Conservation (phyloP, 148 eudicot species). For the Arctostaphylos glauca region DNA sequence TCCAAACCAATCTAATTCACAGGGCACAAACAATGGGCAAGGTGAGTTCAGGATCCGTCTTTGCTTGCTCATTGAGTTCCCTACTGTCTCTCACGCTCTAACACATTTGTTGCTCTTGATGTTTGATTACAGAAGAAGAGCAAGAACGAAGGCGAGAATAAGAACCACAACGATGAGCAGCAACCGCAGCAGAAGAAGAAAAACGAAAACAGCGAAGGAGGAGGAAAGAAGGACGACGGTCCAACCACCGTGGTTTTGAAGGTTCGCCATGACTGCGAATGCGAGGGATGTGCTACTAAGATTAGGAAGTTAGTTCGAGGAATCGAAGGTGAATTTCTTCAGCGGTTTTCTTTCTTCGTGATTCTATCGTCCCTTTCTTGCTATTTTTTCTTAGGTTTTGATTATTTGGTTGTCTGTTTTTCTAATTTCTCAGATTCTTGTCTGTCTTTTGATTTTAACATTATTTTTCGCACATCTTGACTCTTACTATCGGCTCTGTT, state of each 20-base stretch:
- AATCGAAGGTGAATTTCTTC: conserved; percentile 31
- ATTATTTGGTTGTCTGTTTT: not conserved
- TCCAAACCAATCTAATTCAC: not conserved
- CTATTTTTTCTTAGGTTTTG: not conserved
- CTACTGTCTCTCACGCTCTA: not conserved
- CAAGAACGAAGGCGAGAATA: conserved; percentile 15
- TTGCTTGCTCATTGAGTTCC: not conserved
- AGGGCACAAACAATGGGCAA: conserved; percentile 4
- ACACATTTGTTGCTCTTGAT: not conserved
- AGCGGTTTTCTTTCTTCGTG: not conserved
- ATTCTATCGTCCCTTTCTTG: not conserved
- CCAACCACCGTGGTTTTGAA: conserved; percentile 27
- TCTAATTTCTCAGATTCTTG: not conserved
- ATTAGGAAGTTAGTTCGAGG: conserved; percentile 29
- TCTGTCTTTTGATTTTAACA: not conserved
- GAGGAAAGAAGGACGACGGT: conserved; percentile 20
- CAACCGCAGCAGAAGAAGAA: not conserved
- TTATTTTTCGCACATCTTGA: not conserved
- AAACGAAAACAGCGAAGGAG: not conserved
- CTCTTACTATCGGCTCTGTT: not conserved
- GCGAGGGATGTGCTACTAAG: conserved; percentile 45
- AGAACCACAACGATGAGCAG: not conserved
- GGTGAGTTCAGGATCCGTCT: not conserved
- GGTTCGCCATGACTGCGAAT: conserved; percentile 45
- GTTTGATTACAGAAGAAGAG: conserved; percentile 10